Evolutionary conservation across 78 protist genomes (phyloP).

Genomic region (Bigelowiella natans): DNA sequence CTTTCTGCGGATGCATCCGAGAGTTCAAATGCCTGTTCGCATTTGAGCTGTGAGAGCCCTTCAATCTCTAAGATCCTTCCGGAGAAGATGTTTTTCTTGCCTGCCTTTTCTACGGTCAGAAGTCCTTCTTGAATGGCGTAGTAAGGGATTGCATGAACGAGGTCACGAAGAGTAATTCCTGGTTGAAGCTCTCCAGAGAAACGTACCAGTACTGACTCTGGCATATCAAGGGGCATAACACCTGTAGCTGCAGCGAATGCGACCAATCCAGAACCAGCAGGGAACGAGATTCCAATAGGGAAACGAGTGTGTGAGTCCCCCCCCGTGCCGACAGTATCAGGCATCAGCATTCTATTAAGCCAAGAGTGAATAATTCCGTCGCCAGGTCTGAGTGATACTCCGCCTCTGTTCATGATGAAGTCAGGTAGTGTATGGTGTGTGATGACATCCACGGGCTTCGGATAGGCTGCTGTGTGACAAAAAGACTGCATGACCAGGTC

Average conservation of each 20-base stretch:
- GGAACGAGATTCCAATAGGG: conserved; percentile 51
- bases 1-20: conserved; percentile 48
- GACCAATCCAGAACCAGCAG: conserved; percentile 46
- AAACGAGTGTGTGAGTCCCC: conserved; percentile 29
- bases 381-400: conserved; percentile 42
- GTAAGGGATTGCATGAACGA: conserved; percentile 34
- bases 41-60: conserved; percentile 27
- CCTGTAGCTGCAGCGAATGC: conserved; percentile 52
- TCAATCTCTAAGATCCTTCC: conserved; percentile 44
- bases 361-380: conserved; percentile 49
- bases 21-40: conserved; percentile 48
- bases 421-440: conserved; percentile 44
- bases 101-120: conserved; percentile 34
- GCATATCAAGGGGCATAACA: conserved; percentile 53
- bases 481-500: conserved; percentile 47
- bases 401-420: conserved; percentile 43
- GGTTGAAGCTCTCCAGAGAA: conserved; percentile 42
- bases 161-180: conserved; percentile 44
- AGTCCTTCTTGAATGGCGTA: conserved; percentile 22
- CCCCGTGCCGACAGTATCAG: conserved; percentile 31
- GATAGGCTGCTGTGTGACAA: conserved; percentile 54
- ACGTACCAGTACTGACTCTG: conserved; percentile 45
- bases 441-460: conserved; percentile 46
- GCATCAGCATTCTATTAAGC: conserved; percentile 47
- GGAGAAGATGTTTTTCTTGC: conserved; percentile 34